Base-by-base conservation (phyloP, 805 yeast species). In the Lipomyces yamanashiensis region DNA sequence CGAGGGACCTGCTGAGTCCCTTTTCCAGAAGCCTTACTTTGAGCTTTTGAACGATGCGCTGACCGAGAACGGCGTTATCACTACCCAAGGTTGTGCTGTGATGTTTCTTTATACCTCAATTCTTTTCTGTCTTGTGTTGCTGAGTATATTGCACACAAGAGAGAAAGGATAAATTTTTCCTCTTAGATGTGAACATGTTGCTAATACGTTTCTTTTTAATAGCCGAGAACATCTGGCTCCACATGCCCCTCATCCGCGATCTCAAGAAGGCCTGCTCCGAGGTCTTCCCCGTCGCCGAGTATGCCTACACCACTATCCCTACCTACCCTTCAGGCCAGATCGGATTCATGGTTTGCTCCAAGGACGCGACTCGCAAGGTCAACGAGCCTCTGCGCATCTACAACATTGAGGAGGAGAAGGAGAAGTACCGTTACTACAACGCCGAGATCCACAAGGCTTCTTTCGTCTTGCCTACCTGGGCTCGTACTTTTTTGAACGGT, bases 241-340 rank as follows among this genome's bases (percentile, higher is more conserved):
- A 92, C 80, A 81, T 93, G 82, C 85, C 86, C 67, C 87, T 91
- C 74, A 89, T 93, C 74, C 84, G 88, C 74, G 85, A 89, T 71
- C 84, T 93, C 80, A 89, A 91, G 81, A 79, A 84, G 72, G 92
- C 89, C 70, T 92, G 97, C 79, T 78, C 81, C 69, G 85, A 85
- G 67, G 91, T 93, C 52, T 93, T 93, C 87, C 96, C 97, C 53
- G 89, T 85, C 59, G 98, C 88, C 48, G 95, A 89, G 58, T 92
- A 92, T 76, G 92, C 96, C 40, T 89, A 90, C 80, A 88, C 96
- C 63, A 85, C 95, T 74, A 91, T 92, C 71, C 99, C 99, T 74
- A 92, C 98, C 63, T 93, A 93, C 75, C 97, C 99, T 68, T 87
- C 97, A 19, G 99, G 99, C 69, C 96, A 92, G 77, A 88, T 93